Evolutionary conservation across 129 eudicot genomes (phyloP).

Genomic region (Flaveria ramosissima): DNA sequence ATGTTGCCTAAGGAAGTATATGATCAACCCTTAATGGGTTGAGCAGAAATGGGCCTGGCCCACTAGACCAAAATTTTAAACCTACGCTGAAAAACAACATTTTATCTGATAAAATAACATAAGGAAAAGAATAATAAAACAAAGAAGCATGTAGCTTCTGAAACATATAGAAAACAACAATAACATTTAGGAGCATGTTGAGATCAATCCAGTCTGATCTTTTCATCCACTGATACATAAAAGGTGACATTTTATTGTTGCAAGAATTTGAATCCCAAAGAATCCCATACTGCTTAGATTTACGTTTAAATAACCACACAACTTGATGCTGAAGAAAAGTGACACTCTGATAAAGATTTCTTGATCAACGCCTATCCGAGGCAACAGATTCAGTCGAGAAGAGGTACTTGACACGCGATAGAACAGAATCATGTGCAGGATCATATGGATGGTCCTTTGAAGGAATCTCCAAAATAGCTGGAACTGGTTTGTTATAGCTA

Average conservation of each 20-base stretch:
- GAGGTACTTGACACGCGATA: slow-evolving; percentile 91
- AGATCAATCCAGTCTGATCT: slow-evolving; percentile 20
- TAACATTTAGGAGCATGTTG: background rate
- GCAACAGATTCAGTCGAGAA: slow-evolving; percentile 84
- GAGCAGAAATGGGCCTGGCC: too few relatives aligned
- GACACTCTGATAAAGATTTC: slow-evolving; percentile 3
- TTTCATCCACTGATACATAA: slow-evolving; percentile 26
- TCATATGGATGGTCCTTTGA: slow-evolving; percentile 99
- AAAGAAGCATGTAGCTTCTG: background rate
- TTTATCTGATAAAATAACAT: background rate
- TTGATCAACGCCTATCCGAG: slow-evolving; percentile 57
- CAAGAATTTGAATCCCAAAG: slow-evolving; percentile 29
- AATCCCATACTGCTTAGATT: slow-evolving; percentile 19
- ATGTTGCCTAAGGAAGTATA: background rate
- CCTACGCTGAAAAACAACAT: too few relatives aligned
- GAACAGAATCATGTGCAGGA: slow-evolving; percentile 92
- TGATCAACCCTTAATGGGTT: too few relatives aligned
- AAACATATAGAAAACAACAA: background rate
- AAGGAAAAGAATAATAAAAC: background rate
- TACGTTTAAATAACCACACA: slow-evolving; percentile 22
- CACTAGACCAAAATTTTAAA: too few relatives aligned
- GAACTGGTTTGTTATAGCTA: slow-evolving; percentile 96
- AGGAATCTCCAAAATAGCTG: slow-evolving; percentile 95
- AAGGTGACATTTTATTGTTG: slow-evolving; percentile 31
- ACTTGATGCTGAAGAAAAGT: slow-evolving; percentile 11